Conservation (phyloP, 495 filamentous ascomycete species). For the Filosporella fistucella region DNA sequence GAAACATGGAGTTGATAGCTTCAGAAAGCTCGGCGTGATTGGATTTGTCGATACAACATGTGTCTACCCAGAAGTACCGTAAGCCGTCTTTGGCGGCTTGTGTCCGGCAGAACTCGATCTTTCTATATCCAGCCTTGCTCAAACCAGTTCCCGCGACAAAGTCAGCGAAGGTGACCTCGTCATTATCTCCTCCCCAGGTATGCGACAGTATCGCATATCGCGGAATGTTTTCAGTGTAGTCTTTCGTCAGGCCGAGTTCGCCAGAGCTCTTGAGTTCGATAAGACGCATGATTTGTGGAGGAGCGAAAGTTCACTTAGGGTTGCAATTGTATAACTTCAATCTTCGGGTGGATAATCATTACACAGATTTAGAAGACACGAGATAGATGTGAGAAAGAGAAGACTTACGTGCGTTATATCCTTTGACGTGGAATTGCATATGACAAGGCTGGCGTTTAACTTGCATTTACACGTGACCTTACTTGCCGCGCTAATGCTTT, state of each 20-base stretch:
- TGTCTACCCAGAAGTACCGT: not conserved
- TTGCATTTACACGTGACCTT: too few relatives aligned
- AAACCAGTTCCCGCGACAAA: not conserved
- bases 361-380: too few relatives aligned
- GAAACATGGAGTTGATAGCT: slow-evolving; percentile 4
- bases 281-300: not conserved
- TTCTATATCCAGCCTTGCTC: not conserved
- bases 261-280: not conserved
- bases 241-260: slow-evolving; percentile 1
- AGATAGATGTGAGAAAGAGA: too few relatives aligned
- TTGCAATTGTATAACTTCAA: too few relatives aligned
- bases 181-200: not conserved
- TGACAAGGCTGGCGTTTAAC: too few relatives aligned
- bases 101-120: not conserved
- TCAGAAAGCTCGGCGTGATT: not conserved
- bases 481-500: too few relatives aligned
- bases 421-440: too few relatives aligned
- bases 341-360: too few relatives aligned
- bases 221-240: too few relatives aligned
- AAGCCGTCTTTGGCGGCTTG: not conserved
- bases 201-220: slow-evolving; percentile 1
- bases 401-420: too few relatives aligned
- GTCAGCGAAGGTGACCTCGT: not conserved
- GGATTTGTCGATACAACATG: slow-evolving; percentile 1
- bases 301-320: too few relatives aligned